phyloP scores from a whole-genome alignment of 371 early-diverging fungal genomes.

The Choanephora cucurbitarum region DNA sequence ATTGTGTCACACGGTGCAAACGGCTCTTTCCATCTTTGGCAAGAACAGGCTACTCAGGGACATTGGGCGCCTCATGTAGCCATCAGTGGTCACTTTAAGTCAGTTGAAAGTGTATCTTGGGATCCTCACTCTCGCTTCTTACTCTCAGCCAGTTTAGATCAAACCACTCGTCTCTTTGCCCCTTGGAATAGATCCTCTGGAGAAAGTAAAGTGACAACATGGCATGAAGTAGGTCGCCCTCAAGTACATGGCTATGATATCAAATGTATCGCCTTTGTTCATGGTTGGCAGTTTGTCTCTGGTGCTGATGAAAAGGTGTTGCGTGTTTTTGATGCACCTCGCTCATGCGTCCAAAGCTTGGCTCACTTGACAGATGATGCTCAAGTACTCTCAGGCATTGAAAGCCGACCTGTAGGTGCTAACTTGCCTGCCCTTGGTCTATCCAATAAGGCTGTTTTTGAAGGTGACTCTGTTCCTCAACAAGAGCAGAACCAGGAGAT shows the following conservation, averaged over 20 bases:
- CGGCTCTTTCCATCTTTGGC: constrained; percentile 92
- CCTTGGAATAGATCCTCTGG: constrained; percentile 61
- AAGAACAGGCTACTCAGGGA: constrained; percentile 46
- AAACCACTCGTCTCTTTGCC: constrained; percentile 85
- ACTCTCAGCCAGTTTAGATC: constrained; percentile 82
- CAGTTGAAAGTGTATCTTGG: constrained; percentile 83
- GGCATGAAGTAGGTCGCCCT: constrained; percentile 95
- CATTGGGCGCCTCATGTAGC: constrained; percentile 73
- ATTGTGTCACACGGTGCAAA: constrained; percentile 83
- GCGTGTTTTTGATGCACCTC: constrained; percentile 90
- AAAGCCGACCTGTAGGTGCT: constrained; percentile 74
- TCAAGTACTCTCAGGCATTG: constrained; percentile 43
- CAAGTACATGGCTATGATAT: constrained; percentile 98
- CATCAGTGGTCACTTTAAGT: constrained; percentile 77
- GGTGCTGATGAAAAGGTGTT: constrained; percentile 95
- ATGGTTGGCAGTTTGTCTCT: constrained; percentile 77
- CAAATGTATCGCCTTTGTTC: constrained; percentile 80
- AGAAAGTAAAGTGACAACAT: constrained; percentile 46
- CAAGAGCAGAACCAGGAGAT: constrained; percentile 44
- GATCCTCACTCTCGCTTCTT: constrained; percentile 77
- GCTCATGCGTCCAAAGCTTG: constrained; percentile 73
- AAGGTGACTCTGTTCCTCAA: constrained; percentile 51
- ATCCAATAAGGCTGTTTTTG: constrained; percentile 92
- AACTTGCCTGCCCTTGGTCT: constrained; percentile 91
- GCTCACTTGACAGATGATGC: constrained; percentile 52